phyloP scores from a whole-genome alignment of 441 rosid genomes.

The Sinapis alba region DNA sequence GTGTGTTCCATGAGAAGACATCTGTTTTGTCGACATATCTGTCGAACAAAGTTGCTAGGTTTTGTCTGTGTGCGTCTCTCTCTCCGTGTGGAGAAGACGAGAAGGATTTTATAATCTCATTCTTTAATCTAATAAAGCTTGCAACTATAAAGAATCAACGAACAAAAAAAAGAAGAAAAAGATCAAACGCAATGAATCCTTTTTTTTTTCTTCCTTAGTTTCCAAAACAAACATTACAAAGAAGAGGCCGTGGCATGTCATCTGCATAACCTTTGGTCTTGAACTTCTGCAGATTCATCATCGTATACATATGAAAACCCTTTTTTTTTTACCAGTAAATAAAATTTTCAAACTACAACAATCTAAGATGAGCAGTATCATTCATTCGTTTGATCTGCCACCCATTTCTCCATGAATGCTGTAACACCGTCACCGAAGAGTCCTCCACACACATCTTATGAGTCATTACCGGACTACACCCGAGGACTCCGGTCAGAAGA shows the following conservation, averaged over 20 bases:
- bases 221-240: slow-evolving; percentile 50
- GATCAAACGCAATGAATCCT: slow-evolving; percentile 36
- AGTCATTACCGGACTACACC: slow-evolving; percentile 74
- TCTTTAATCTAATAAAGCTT: background rate
- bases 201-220: background rate
- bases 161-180: slow-evolving; percentile 36
- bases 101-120: slow-evolving; percentile 17
- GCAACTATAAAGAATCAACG: slow-evolving; percentile 9
- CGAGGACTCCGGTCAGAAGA: slow-evolving; percentile 78
- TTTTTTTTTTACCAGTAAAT: background rate
- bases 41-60: slow-evolving; percentile 61
- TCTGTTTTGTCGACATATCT: slow-evolving; percentile 70
- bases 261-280: slow-evolving; percentile 20
- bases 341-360: slow-evolving; percentile 53
- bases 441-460: slow-evolving; percentile 82
- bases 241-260: slow-evolving; percentile 37
- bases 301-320: slow-evolving; percentile 17
- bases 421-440: slow-evolving; percentile 85
- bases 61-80: too few relatives aligned
- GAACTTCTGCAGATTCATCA: slow-evolving; percentile 20
- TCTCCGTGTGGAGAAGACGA: slow-evolving; percentile 37
- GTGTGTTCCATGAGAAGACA: slow-evolving; percentile 81
- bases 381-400: slow-evolving; percentile 93
- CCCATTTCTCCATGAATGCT: slow-evolving; percentile 81
- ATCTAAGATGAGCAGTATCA: slow-evolving; percentile 86